These are phyloP conservation scores for Colletotrichum kahawae DNA, from an alignment of 2,329 filamentous ascomycete genomes.

Conservation along the genomic window DNA sequence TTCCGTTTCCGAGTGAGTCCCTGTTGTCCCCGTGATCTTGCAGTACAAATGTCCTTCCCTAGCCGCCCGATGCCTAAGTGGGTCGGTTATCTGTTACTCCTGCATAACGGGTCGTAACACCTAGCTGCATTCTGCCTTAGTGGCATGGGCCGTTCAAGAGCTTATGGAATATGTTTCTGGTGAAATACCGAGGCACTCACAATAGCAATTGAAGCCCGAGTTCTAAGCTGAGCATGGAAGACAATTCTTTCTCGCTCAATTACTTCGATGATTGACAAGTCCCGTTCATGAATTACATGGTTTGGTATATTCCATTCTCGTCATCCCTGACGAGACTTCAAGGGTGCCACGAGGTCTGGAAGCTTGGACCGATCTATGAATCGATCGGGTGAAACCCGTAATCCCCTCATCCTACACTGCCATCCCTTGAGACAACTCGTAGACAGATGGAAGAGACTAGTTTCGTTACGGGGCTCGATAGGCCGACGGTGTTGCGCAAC, in stretches of 20 bases:
- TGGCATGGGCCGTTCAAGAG: neutral
- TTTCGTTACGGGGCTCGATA: neutral
- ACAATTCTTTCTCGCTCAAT: neutral
- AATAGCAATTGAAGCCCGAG: neutral
- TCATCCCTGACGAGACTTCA: neutral
- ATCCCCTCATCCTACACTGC: neutral
- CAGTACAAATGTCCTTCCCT: too few species aligned
- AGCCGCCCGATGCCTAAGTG: too few species aligned
- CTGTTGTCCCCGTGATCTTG: too few species aligned
- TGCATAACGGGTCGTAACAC: too few species aligned
- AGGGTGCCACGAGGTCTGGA: neutral
- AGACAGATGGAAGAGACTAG: neutral
- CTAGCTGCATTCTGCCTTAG: neutral
- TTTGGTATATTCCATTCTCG: neutral
- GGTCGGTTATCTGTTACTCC: too few species aligned
- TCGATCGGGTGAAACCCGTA: neutral
- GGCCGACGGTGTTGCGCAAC: neutral
- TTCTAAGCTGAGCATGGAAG: neutral
- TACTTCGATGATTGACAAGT: neutral
- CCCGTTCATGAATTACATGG: neutral
- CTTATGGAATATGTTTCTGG: neutral
- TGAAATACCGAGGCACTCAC: neutral
- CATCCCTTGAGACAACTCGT: neutral
- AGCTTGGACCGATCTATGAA: neutral
- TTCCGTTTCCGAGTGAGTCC: too few species aligned